phyloP scores from a whole-genome alignment of 495 filamentous ascomycete genomes.

The Hyaloscypha bicolor region DNA sequence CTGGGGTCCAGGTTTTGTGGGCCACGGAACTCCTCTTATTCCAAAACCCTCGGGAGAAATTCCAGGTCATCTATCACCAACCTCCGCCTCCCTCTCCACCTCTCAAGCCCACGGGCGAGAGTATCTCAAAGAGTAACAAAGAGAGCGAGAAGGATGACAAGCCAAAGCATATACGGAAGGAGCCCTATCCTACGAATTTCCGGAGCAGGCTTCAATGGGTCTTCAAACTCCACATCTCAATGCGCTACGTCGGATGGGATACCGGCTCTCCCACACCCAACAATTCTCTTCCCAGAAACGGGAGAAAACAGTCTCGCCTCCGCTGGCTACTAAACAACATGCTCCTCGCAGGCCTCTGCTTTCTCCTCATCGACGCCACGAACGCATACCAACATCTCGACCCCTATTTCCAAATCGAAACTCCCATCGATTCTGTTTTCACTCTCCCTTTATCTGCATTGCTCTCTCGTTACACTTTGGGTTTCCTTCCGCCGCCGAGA shows the following conservation, averaged over 20 bases:
- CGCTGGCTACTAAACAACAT: neutral
- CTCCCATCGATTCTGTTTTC: neutral
- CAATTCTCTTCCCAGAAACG: neutral
- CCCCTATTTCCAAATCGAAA: conserved; percentile 16
- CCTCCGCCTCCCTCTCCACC: neutral
- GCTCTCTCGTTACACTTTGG: neutral
- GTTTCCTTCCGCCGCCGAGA: neutral
- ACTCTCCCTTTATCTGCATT: neutral
- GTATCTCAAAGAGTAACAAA: neutral
- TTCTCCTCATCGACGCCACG: conserved; percentile 6
- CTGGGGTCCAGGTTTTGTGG: conserved; percentile 8
- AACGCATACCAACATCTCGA: conserved; percentile 3
- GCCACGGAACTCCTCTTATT: conserved; percentile 9
- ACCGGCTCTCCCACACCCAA: neutral
- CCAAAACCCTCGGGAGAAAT: neutral
- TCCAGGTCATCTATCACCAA: neutral
- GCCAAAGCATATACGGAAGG: neutral
- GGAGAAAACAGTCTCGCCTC: neutral
- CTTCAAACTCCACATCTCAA: conserved; percentile 4
- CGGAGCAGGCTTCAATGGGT: neutral
- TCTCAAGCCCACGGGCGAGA: neutral
- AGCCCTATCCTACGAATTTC: neutral
- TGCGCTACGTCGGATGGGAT: conserved; percentile 7
- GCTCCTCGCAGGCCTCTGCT: neutral
- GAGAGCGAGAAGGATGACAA: neutral